These are phyloP conservation scores for Multifurca ochricompacta DNA, from an alignment of 768 basidiomycete species.

Conservation along the genomic window DNA sequence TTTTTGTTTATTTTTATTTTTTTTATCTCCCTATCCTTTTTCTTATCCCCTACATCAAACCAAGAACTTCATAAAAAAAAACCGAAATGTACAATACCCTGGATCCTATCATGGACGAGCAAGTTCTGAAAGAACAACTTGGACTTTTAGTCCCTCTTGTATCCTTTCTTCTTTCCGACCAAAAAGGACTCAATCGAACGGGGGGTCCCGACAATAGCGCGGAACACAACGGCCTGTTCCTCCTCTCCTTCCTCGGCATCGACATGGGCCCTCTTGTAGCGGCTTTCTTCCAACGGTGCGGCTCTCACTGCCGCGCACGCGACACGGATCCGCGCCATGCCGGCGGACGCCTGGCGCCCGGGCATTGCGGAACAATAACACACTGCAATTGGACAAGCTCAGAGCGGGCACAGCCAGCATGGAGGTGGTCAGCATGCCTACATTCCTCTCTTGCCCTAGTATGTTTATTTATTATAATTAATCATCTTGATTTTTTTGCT, in stretches of 20 bases:
- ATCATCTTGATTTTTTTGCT: no score
- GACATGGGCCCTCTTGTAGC: conserved; percentile 21
- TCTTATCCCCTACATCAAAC: not conserved
- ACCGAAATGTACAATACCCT: conserved; percentile 26
- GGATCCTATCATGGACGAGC: conserved; percentile 28
- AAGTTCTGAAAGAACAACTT: conserved; percentile 25
- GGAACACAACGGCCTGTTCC: conserved; percentile 24
- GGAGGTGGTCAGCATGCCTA: conserved; percentile 30
- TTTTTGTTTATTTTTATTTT: no score
- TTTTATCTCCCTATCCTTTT: not conserved
- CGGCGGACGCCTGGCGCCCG: conserved; percentile 24
- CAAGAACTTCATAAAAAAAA: conserved; percentile 29
- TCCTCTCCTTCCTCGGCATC: conserved; percentile 25
- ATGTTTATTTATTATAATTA: no score
- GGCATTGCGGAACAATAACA: conserved; percentile 35
- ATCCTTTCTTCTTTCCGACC: not conserved
- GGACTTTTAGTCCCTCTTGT: conserved; percentile 27
- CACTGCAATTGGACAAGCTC: conserved; percentile 32
- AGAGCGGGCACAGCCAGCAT: conserved; percentile 25
- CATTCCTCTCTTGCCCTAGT: conserved; percentile 24
- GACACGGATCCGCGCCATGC: conserved; percentile 22
- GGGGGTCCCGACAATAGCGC: conserved; percentile 21
- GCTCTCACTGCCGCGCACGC: conserved; percentile 24
- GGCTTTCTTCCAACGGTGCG: conserved; percentile 22
- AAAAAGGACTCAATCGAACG: not conserved